Percentiles rank a stretch among this genome's conserved stretches.
Conservation (phyloP, 108 stramenopile genomes). For the Cylindrotheca fusiformis region DNA sequence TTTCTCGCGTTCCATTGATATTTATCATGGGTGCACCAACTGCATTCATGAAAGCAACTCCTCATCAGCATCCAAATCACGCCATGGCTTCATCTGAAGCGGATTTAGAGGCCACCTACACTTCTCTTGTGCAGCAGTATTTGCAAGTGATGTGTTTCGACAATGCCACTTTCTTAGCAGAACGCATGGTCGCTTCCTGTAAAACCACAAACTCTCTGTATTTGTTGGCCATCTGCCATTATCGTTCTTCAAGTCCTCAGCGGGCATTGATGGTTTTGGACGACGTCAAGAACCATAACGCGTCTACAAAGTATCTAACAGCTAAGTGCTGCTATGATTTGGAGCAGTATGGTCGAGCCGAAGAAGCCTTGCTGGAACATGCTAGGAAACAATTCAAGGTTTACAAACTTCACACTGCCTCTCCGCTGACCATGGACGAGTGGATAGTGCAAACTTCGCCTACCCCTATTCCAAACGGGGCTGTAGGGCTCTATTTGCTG, state of each 20-base stretch:
- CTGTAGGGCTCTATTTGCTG: constrained; percentile 81
- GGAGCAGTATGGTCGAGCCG: constrained; percentile 68
- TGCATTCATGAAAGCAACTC: too few species aligned
- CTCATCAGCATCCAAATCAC: too few species aligned
- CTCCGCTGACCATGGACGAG: constrained; percentile 47
- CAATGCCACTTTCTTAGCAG: constrained; percentile 82
- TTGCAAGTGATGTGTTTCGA: constrained; percentile 64
- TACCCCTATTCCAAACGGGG: constrained; percentile 85
- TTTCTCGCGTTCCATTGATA: too few species aligned
- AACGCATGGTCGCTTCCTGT: constrained; percentile 62
- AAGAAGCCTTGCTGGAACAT: constrained; percentile 61
- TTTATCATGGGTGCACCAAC: too few species aligned
- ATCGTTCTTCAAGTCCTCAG: constrained; percentile 53
- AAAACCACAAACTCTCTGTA: constrained; percentile 57
- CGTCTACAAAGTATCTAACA: constrained; percentile 50
- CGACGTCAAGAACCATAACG: constrained; percentile 12
- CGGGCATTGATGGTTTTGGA: constrained; percentile 56
- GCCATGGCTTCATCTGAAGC: not conserved
- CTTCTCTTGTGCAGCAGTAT: constrained; percentile 78
- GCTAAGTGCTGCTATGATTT: constrained; percentile 71
- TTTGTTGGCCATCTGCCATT: constrained; percentile 71
- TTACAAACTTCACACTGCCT: constrained; percentile 11
- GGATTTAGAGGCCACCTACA: constrained; percentile 51
- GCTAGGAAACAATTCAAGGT: constrained; percentile 34
- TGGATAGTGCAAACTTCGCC: constrained; percentile 60